These are phyloP conservation scores for Metschnikowia kunwiensis DNA, from an alignment of 805 yeast genomes.

Conservation along the genomic window DNA sequence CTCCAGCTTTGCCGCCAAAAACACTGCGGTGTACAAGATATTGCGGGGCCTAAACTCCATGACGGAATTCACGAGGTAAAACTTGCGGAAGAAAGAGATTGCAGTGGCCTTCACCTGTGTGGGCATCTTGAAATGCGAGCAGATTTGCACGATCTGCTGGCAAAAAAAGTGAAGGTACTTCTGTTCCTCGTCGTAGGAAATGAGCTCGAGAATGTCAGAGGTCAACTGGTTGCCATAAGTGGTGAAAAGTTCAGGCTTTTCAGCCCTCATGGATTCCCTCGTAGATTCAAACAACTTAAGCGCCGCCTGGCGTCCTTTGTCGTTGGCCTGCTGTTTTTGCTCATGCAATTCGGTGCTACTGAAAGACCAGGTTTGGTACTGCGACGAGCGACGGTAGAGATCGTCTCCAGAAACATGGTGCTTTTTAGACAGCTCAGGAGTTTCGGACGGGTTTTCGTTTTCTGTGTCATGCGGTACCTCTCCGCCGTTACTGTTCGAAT, in stretches of 20 bases:
- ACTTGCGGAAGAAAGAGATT: slow-evolving; percentile 72
- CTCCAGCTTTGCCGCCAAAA: slow-evolving; percentile 89
- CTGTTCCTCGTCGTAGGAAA: slow-evolving; percentile 68
- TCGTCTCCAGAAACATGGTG: slow-evolving; percentile 68
- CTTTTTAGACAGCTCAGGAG: slow-evolving; percentile 1
- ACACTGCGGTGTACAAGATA: slow-evolving; percentile 68
- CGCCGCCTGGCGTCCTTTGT: slow-evolving; percentile 47
- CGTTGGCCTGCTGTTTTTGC: slow-evolving; percentile 49
- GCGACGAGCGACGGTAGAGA: slow-evolving; percentile 81
- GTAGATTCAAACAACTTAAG: slow-evolving; percentile 28
- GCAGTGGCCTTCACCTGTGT: slow-evolving; percentile 89
- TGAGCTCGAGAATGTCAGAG: slow-evolving; percentile 37
- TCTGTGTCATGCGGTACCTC: no score
- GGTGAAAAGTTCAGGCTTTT: slow-evolving; percentile 30
- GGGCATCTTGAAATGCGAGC: slow-evolving; percentile 75
- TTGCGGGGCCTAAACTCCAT: slow-evolving; percentile 87
- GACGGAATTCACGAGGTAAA: slow-evolving; percentile 75
- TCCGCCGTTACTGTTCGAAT: no score
- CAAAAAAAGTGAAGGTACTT: slow-evolving; percentile 68
- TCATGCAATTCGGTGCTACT: slow-evolving; percentile 54
- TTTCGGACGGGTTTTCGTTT: not conserved
- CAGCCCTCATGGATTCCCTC: slow-evolving; percentile 16
- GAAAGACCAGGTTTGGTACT: slow-evolving; percentile 83
- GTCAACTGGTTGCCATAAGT: slow-evolving; percentile 28
- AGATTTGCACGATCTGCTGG: slow-evolving; percentile 64